phyloP scores from a whole-genome alignment of 345 rosid species.

The Moringa oleifera region DNA sequence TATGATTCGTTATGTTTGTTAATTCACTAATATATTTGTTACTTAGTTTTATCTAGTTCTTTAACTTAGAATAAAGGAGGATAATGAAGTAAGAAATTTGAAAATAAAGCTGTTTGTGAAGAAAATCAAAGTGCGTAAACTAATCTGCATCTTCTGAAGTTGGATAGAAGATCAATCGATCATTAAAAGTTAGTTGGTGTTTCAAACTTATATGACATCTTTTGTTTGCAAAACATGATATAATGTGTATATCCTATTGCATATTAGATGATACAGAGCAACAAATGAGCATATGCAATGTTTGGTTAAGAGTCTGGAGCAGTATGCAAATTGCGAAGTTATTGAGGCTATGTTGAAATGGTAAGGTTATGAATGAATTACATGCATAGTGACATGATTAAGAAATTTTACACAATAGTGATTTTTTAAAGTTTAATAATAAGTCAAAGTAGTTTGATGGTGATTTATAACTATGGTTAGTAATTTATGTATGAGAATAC shows the following conservation, averaged over 20 bases:
- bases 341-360: too few relatives aligned
- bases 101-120: constrained; percentile 52
- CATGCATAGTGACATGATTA: too few relatives aligned
- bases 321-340: too few relatives aligned
- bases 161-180: constrained; percentile 70
- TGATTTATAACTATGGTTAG: too few relatives aligned
- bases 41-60: constrained; percentile 33
- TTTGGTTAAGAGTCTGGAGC: too few relatives aligned
- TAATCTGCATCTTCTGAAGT: constrained; percentile 75
- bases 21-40: background rate
- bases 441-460: too few relatives aligned
- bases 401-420: too few relatives aligned
- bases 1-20: background rate
- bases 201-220: constrained; percentile 6
- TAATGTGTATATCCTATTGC: background rate
- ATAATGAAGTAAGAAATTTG: constrained; percentile 72
- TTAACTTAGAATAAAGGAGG: constrained; percentile 71
- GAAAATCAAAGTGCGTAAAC: constrained; percentile 64
- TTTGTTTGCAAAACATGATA: background rate
- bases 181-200: constrained; percentile 59
- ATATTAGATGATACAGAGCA: background rate
- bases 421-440: too few relatives aligned
- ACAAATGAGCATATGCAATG: background rate
- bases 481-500: too few relatives aligned
- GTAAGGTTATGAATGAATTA: too few relatives aligned